Conservation (phyloP, 768 basidiomycete species). For the Lentinula sp. region DNA sequence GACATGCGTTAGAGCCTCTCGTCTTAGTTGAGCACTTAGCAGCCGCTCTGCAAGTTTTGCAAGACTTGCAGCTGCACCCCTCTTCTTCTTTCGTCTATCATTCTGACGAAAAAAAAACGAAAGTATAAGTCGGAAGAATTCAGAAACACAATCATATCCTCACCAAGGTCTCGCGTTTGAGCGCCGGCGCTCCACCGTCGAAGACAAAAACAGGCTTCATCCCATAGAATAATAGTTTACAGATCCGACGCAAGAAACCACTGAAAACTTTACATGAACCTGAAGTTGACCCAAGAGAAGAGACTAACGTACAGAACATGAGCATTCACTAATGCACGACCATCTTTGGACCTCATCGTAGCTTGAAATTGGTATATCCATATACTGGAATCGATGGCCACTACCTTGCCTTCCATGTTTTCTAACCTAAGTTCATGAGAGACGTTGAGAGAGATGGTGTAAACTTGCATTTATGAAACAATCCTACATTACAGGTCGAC, state of each 20-base stretch:
- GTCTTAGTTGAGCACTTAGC: conserved; percentile 88
- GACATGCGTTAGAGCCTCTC: conserved; percentile 74
- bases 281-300: too few relatives aligned
- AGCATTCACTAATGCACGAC: conserved; percentile 83
- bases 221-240: conserved; percentile 93
- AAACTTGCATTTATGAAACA: not conserved
- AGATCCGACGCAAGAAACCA: conserved; percentile 84
- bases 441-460: not conserved
- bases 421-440: conserved; percentile 57
- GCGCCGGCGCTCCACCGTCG: conserved; percentile 88
- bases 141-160: conserved; percentile 15
- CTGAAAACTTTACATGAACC: not conserved
- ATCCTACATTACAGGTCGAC: conserved; percentile 84
- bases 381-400: conserved; percentile 98
- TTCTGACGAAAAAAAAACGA: conserved; percentile 35
- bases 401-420: conserved; percentile 87
- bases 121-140: not conserved
- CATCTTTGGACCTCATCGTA: conserved; percentile 98
- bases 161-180: conserved; percentile 89
- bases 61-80: conserved; percentile 82
- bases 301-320: conserved; percentile 54
- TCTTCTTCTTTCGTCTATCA: conserved; percentile 87
- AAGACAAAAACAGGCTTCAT: conserved; percentile 99
- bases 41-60: conserved; percentile 85
- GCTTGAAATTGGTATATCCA: conserved; percentile 99